These are phyloP conservation scores for Oenanthe javanica DNA, from an alignment of 140 eudicot genomes.

Conservation along the genomic window DNA sequence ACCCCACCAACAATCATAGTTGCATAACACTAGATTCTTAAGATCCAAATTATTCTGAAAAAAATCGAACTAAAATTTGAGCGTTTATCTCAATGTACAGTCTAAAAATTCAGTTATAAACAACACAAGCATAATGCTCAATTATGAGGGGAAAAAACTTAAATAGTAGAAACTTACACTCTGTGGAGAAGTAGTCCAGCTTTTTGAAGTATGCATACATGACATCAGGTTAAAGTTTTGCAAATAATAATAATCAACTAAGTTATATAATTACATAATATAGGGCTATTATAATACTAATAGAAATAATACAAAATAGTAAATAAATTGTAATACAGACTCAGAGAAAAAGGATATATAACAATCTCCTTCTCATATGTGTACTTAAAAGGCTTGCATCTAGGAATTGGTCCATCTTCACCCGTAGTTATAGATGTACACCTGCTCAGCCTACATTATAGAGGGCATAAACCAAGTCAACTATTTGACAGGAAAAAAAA, in stretches of 20 bases:
- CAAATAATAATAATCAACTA: slow-evolving; percentile 8
- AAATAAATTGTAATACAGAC: neutral
- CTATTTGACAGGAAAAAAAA: slow-evolving; percentile 4
- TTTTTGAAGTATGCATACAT: slow-evolving; percentile 96
- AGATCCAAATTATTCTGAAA: neutral
- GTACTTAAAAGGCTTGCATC: slow-evolving; percentile 99
- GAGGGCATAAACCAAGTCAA: slow-evolving; percentile 17
- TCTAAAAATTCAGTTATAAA: neutral
- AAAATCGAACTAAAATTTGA: neutral
- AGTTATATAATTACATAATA: neutral
- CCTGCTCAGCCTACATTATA: slow-evolving; percentile 62
- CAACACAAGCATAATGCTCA: too few species aligned
- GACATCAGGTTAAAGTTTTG: slow-evolving; percentile 50
- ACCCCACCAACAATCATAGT: neutral
- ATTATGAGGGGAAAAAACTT: neutral
- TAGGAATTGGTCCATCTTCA: slow-evolving; percentile 99
- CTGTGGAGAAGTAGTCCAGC: slow-evolving; percentile 96
- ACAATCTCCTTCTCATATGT: slow-evolving; percentile 98
- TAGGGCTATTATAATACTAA: neutral
- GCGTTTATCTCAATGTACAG: neutral
- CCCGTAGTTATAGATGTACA: slow-evolving; percentile 95
- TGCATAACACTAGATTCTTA: neutral
- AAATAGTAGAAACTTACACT: slow-evolving; percentile 50
- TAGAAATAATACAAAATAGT: neutral
- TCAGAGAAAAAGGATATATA: slow-evolving; percentile 67